A percentile compares a stretch with the other conserved stretches of the same genome.
Evolutionary conservation across 78 protist species (phyloP).

Genomic region (Dictyostelium discoideum): DNA sequence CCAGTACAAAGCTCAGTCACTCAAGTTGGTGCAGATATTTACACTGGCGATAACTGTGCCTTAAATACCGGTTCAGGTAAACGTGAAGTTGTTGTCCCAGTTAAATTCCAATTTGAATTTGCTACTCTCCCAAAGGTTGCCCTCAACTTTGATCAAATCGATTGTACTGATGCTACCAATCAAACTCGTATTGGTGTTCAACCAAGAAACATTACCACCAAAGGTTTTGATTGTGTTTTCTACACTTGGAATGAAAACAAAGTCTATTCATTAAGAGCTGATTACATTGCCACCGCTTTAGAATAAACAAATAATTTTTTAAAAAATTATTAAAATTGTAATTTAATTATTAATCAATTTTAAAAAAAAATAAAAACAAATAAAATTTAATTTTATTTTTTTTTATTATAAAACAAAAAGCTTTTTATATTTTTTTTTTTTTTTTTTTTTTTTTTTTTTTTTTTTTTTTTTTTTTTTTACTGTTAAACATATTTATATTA

Average conservation of each 20-base stretch:
- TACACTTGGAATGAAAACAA: conserved; percentile 25
- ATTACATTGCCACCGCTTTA: background rate
- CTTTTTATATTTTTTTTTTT: too few species aligned
- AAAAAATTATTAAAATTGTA: too few species aligned
- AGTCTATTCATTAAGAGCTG: conserved; percentile 10
- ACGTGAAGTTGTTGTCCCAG: background rate
- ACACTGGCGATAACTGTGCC: conserved; percentile 26
- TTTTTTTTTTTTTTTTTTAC: too few species aligned
- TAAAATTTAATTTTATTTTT: too few species aligned
- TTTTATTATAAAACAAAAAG: too few species aligned
- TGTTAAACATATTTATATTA: too few species aligned
- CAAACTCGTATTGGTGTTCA: conserved; percentile 15
- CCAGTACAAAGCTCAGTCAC: conserved; percentile 1
- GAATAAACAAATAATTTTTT: background rate
- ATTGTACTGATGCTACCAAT: background rate
- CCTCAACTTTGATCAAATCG: background rate
- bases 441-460: too few species aligned
- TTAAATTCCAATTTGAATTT: background rate
- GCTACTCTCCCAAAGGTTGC: background rate
- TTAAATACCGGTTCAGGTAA: conserved; percentile 10
- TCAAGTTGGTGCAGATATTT: background rate
- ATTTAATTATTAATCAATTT: too few species aligned
- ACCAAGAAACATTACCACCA: conserved; percentile 8
- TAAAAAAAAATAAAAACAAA: too few species aligned
- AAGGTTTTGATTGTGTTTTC: conserved; percentile 15